Base-by-base conservation (phyloP, 2,329 filamentous ascomycete genomes). In the Rhinocladiella similis region DNA sequence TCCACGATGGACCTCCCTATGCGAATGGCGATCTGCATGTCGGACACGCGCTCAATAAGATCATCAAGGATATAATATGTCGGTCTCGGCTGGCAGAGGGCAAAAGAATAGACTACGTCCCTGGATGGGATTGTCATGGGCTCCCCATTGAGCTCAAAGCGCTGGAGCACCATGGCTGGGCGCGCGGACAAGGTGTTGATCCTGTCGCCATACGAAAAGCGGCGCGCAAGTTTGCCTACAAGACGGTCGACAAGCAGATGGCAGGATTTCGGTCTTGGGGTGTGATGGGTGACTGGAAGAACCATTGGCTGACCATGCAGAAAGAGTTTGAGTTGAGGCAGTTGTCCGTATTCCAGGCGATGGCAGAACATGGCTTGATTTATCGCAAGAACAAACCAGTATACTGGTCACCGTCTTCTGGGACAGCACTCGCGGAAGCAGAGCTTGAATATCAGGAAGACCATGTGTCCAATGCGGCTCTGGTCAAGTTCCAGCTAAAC, bases 71-170 rank as follows among this genome's bases (percentile, higher is more conserved):
- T 73, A 89, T 97, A 67, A 90, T 96, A 60, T 81, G 91, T 65
- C 84, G 94, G 39, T 85, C 88, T 59, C 86, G 96, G 75, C 77
- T 97, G 58, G 85, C 89, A 59, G 82, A 87, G 68, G 94, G 90
- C 16, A 86, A 83, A 64, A 81, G 84, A 60, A 86, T 97, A 33
- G 80, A 85, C 38, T 99, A 95, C 68, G 80, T 91, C 14, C 94
- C 94, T 1, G 93, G 94, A 45, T 99, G 94, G 94, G 95, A 99
- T 71, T 99, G 94, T 64, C 94, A 99, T 77, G 94, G 94, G 0
- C 81, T 99, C 47, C 94, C 94, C 1, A 99, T 99, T 68, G 94
- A 99, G 79, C 82, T 97, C 66, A 99, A 97, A 75, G 94, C 92
- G 20, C 81, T 99, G 14, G 88, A 89, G 66, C 69, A 73, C n/a